Base-by-base conservation (phyloP, 495 filamentous ascomycete species). In the Aspergillus steynii region DNA sequence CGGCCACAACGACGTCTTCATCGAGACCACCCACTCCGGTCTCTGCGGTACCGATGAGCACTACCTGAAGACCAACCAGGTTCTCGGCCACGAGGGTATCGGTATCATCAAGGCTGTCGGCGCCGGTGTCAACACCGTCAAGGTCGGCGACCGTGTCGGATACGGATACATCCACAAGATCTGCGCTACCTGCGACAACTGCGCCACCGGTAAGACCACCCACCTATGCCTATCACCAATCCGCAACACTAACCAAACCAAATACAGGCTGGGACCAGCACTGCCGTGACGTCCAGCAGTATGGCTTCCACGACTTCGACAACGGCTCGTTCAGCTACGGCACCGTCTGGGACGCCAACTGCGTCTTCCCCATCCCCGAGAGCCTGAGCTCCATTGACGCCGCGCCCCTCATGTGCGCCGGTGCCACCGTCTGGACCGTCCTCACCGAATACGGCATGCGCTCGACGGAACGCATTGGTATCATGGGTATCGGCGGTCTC, bases 351-450 rank as follows among this genome's bases (percentile, higher is more conserved):
- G 53, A 52, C 50, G 62, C 27, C 15, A 26, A 67, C 61, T 67
- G 56, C 56, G 64, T 69, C 4, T 94, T 93, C 77, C 87, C 86
- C 28, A 94, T 97, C 61, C 93, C 93, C 20, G 88, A 90, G 20
- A 82, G 78, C 5, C 83, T 96, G 49, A 73, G 85, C 26, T 86
- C 79, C 65, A 80, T 80, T 48, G 68, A 85, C 32, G 91, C 88
- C 1, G 93, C 92, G 14, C 93, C 91, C 1, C 96, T 96, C 91
- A 81, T 96, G 67, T 96, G 93, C 71, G 93, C 91, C 37, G 92
- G 93, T 50, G 74, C 96, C 32, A 96, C 93, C 1, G 86, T 85
- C 31, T 96, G 87, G 76, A 88, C 84, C 37, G 92, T 92, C 0
- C 80, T 97, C 2, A 86, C 90, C 46, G 85, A 89, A 29, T 86